Evolutionary conservation across 345 rosid species (phyloP), one percentile per base, ranked within the genome.

Genomic region (Boechera divaricarpa): DNA sequence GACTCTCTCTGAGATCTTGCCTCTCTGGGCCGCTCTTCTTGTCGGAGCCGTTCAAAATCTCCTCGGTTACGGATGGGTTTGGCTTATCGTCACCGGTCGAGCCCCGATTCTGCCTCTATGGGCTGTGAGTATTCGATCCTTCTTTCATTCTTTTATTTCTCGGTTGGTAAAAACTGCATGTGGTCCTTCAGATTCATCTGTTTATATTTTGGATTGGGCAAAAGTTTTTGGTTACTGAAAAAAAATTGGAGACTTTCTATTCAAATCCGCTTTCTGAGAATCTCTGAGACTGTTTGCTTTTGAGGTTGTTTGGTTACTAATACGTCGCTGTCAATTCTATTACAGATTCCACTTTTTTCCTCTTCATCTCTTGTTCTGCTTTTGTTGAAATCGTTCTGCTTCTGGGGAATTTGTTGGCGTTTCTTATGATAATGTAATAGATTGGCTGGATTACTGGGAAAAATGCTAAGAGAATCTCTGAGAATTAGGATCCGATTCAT

Each of bases 41-140:
- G 90, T 96, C 41, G 99, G 99, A 35, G 96, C 92, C 61, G 38
- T 96, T 54, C 99, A 90, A 84, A 96, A 93, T 67, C 83, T 96
- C 69, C 45, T 91, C 70, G 98, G 99, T 39, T 93, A 93, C 57
- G 98, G 99, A 2, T 90, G 95, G 97, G 91, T 96, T 77, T 96
- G 99, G 99, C 88, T 93, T 74, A 76, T 93, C 67, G 91, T 89
- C 51, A 88, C 97, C 10, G 90, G 93, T 4, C 81, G 86, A 78
- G 87, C 84, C 71, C 92, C 98, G 4, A 70, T 79, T 83, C 78
- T 93, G 61, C 99, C 98, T 64, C 60, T 96, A 72, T 96, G 98
- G 99, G 97, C 89, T 80, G 99, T 96, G 74, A 89, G 99, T 91
- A 49, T 69, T 33, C 70, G 4, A 39, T 31, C 67, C n/a, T 36